Base-by-base conservation (phyloP, 2,329 filamentous ascomycete species). In the Curvularia eragrostidis region DNA sequence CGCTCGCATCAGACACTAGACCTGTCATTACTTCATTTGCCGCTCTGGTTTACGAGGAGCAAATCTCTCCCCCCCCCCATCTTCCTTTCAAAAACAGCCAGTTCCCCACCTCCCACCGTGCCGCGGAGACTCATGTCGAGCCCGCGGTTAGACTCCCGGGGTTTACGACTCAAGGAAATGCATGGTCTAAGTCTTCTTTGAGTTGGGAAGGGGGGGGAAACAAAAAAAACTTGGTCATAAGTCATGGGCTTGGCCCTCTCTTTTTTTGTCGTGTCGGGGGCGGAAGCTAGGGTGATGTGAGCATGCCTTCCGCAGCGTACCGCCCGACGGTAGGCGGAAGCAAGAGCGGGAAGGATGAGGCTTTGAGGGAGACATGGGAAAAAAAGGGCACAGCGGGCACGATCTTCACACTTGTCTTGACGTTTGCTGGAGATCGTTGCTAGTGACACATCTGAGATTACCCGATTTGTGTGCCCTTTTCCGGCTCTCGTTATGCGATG, bases 251-350 rank as follows among this genome's bases (percentile, higher is more conserved):
- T 28, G 26, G 26, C 26, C 26, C 28, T 34, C 24, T 7, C 24
- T 26, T 26, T 26, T 26, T 26, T 26, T 34, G 2, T 34, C 28
- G 6, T 34, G 13, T 34, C 3, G 5, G 3, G 5, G 48, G 53
- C 53, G 53, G 48, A 52, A 52, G 47, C 53, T 52, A 55, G 36
- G 48, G 53, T 34, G 42, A 23, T 42, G 41, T 52, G 48, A 46
- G 53, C 39, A 55, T 44, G 32, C 21, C 39, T 55, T 44, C 53
- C 53, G 47, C 24, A 44, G 39, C 36, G 7, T 34, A 39, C 46
- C 21, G 50, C 36, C 34, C 42, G 50, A n/a, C 23, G 52, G 52
- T 26, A 38, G 26, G 34, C 38, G 38, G 48, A 23, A 50, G 39
- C 26, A 30, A 39, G 19, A 15, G n/a, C n/a, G 15, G 15, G 24